Conservation (phyloP, 345 rosid genomes). For the Mallotus nudiflorus region DNA sequence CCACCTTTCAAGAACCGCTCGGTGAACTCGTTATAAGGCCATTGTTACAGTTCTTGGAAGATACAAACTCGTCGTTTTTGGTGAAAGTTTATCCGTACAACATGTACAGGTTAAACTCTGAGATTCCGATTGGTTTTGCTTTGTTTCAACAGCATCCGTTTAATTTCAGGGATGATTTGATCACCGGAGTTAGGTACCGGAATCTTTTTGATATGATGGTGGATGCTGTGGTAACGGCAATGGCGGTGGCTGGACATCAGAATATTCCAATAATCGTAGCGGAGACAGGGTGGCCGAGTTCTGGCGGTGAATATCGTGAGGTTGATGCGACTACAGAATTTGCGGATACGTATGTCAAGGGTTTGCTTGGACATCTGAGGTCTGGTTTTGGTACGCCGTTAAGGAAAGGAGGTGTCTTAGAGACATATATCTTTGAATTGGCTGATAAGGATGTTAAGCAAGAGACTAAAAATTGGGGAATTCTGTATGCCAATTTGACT, state of each 20-base stretch:
- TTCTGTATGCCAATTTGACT: conserved; percentile 64
- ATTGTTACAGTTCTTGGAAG: conserved; percentile 64
- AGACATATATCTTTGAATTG: conserved; percentile 72
- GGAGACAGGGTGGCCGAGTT: conserved; percentile 95
- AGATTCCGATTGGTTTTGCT: conserved; percentile 83
- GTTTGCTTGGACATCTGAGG: conserved; percentile 57
- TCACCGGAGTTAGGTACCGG: conserved; percentile 76
- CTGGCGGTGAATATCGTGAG: conserved; percentile 52
- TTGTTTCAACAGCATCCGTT: conserved; percentile 74
- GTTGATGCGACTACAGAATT: conserved; percentile 64
- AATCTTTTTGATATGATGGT: conserved; percentile 94
- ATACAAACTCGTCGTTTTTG: conserved; percentile 74
- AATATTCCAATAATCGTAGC: conserved; percentile 72
- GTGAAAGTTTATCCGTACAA: conserved; percentile 84
- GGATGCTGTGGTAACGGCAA: conserved; percentile 65
- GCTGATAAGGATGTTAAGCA: conserved; percentile 49
- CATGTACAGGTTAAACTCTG: conserved; percentile 58
- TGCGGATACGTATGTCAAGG: conserved; percentile 69
- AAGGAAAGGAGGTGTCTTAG: conserved; percentile 68
- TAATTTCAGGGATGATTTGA: conserved; percentile 70
- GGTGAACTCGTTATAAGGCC: conserved; percentile 61
- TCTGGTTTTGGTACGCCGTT: conserved; percentile 76
- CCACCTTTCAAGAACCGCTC: conserved; percentile 64
- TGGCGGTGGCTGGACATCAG: conserved; percentile 84
- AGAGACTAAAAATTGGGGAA: conserved; percentile 67